Evolutionary conservation across 2,329 filamentous ascomycete genomes (phyloP).

Genomic region (Fusarium camptoceras): DNA sequence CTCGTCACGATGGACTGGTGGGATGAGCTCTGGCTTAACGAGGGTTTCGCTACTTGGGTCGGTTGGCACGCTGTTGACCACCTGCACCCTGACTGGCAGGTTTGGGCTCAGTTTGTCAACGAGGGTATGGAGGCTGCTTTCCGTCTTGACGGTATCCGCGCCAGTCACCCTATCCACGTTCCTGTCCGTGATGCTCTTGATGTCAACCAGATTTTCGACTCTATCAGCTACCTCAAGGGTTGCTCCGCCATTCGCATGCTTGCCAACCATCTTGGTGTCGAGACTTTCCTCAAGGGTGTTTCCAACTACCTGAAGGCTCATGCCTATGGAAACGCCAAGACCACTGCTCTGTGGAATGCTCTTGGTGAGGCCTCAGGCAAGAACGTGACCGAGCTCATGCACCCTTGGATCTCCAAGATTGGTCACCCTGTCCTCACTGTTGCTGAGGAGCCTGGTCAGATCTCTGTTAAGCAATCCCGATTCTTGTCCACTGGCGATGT

Average conservation of each 20-base stretch:
- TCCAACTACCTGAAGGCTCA: slow-evolving; percentile 89
- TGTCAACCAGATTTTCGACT: slow-evolving; percentile 97
- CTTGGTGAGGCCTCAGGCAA: slow-evolving; percentile 88
- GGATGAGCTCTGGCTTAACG: slow-evolving; percentile 93
- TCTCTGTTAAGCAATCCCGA: slow-evolving; percentile 84
- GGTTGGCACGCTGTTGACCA: slow-evolving; percentile 94
- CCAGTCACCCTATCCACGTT: slow-evolving; percentile 96
- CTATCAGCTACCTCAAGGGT: slow-evolving; percentile 96
- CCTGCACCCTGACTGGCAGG: slow-evolving; percentile 95
- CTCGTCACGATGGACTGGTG: slow-evolving; percentile 98
- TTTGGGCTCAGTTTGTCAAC: slow-evolving; percentile 97
- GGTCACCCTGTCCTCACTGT: slow-evolving; percentile 93
- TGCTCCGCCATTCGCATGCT: slow-evolving; percentile 98
- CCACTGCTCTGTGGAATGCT: slow-evolving; percentile 89
- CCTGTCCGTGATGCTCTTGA: slow-evolving; percentile 93
- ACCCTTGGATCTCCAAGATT: slow-evolving; percentile 94
- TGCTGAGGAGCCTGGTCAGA: slow-evolving; percentile 83
- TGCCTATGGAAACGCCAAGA: slow-evolving; percentile 90
- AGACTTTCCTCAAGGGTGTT: slow-evolving; percentile 91
- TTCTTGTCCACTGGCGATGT: slow-evolving; percentile 94
- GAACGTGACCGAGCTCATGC: slow-evolving; percentile 89
- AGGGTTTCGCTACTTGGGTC: slow-evolving; percentile 98
- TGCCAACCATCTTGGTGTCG: slow-evolving; percentile 86
- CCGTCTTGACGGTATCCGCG: slow-evolving; percentile 86
- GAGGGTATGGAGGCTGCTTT: slow-evolving; percentile 95